These are phyloP conservation scores for Crepidotus variabilis DNA, from an alignment of 768 basidiomycete species.

Conservation along the genomic window DNA sequence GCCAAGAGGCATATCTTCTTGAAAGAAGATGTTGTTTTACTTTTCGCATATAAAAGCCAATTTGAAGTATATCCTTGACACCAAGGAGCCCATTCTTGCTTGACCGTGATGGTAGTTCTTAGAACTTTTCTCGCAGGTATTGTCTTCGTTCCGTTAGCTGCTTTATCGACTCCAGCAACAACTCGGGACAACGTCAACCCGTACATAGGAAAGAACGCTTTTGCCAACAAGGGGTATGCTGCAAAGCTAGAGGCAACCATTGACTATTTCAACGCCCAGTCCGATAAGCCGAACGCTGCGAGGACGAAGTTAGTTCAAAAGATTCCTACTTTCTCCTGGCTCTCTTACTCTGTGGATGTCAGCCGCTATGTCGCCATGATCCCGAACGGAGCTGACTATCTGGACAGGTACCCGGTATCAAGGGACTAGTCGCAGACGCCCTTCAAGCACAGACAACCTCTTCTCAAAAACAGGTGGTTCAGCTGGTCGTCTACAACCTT, in stretches of 20 bases:
- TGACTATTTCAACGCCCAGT: neutral
- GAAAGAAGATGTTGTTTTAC: too few relatives aligned
- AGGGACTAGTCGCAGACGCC: constrained; percentile 26
- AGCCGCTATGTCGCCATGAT: too few relatives aligned
- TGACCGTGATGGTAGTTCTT: too few relatives aligned
- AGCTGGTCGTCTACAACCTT: constrained; percentile 50
- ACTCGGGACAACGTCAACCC: constrained; percentile 2
- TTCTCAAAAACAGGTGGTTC: constrained; percentile 41
- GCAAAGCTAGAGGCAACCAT: constrained; percentile 3
- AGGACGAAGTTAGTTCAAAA: constrained; percentile 1
- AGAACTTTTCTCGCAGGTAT: too few relatives aligned
- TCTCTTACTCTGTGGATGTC: neutral
- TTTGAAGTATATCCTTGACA: too few relatives aligned
- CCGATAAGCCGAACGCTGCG: neutral
- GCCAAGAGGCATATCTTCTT: too few relatives aligned
- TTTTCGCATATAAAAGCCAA: too few relatives aligned
- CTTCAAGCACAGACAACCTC: constrained; percentile 33
- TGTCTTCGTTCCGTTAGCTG: too few relatives aligned
- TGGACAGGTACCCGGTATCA: neutral
- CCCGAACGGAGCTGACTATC: too few relatives aligned
- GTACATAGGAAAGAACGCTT: neutral
- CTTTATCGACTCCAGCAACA: too few relatives aligned
- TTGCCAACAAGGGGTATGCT: constrained; percentile 1
- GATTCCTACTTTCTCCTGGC: constrained; percentile 1
- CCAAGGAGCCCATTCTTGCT: too few relatives aligned